A percentile compares a stretch with the other conserved stretches of the same genome.
Conservation (phyloP, 2,329 filamentous ascomycete species). For the Aureobasidium sp. region DNA sequence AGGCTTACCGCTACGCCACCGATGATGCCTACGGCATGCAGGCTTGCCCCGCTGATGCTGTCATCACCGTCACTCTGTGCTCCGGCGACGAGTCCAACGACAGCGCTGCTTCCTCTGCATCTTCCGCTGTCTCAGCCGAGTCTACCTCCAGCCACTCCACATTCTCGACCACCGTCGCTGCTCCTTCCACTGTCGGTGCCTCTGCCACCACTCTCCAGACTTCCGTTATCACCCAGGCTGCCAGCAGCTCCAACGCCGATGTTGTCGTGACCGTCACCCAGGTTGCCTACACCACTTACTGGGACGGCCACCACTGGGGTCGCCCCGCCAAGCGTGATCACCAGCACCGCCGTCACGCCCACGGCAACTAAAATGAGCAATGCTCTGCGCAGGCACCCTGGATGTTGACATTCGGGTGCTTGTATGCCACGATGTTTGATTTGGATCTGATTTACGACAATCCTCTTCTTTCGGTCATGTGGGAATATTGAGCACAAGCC, state of each 20-base stretch:
- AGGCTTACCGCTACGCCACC: slow-evolving; percentile 33
- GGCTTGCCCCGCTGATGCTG: slow-evolving; percentile 25
- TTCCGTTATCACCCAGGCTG: slow-evolving; percentile 8
- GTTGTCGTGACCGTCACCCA: slow-evolving; percentile 22
- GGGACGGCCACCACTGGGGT: slow-evolving; percentile 11
- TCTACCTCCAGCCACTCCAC: slow-evolving; percentile 16
- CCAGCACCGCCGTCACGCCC: slow-evolving; percentile 25
- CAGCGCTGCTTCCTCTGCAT: slow-evolving; percentile 15
- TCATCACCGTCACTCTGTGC: slow-evolving; percentile 33
- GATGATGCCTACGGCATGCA: slow-evolving; percentile 36
- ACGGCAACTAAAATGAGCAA: slow-evolving; percentile 19
- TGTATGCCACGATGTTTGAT: slow-evolving; percentile 2
- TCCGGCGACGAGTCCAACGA: slow-evolving; percentile 22
- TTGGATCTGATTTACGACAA: slow-evolving; percentile 16
- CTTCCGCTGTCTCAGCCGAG: slow-evolving; percentile 16
- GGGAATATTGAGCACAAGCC: neutral
- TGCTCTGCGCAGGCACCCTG: neutral
- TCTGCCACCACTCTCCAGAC: slow-evolving; percentile 20
- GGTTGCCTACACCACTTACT: slow-evolving; percentile 22
- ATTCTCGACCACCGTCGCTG: slow-evolving; percentile 16
- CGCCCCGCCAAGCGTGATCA: slow-evolving; percentile 14
- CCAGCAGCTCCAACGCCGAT: neutral
- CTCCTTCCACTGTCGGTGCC: slow-evolving; percentile 9
- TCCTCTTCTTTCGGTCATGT: slow-evolving; percentile 10
- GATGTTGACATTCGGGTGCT: slow-evolving; percentile 16